Conservation (phyloP, 2,329 filamentous ascomycete species). For the Ophiostoma perfectum region DNA sequence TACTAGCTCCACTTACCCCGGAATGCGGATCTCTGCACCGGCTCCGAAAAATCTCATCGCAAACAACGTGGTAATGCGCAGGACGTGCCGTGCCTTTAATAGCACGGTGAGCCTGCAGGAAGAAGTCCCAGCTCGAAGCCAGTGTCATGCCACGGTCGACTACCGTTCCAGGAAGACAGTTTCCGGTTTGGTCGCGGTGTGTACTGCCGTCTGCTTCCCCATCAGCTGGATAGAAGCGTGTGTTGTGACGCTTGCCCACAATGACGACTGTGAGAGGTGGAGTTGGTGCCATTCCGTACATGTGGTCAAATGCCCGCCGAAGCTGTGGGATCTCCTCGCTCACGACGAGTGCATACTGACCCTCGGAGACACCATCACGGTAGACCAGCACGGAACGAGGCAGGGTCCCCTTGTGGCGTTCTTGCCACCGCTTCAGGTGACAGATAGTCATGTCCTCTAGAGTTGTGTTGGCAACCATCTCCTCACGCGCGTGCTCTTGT, state of each 20-base stretch:
- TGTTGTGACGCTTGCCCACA: slow-evolving; percentile 73
- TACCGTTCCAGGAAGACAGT: slow-evolving; percentile 60
- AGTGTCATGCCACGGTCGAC: slow-evolving; percentile 68
- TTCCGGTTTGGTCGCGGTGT: slow-evolving; percentile 47
- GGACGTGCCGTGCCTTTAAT: slow-evolving; percentile 68
- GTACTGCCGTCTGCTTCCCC: slow-evolving; percentile 30
- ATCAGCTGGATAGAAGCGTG: slow-evolving; percentile 62
- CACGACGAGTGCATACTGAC: slow-evolving; percentile 59
- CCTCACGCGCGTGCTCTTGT: slow-evolving; percentile 48
- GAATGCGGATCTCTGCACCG: slow-evolving; percentile 20
- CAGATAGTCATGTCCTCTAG: slow-evolving; percentile 55
- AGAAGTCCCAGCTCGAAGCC: slow-evolving; percentile 64
- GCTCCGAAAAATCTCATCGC: slow-evolving; percentile 49
- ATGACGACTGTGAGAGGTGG: slow-evolving; percentile 61
- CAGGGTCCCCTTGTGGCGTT: slow-evolving; percentile 30
- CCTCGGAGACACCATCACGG: slow-evolving; percentile 70
- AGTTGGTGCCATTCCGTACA: slow-evolving; percentile 20
- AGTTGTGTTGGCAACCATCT: slow-evolving; percentile 55
- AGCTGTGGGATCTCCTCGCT: slow-evolving; percentile 46
- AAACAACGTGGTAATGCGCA: slow-evolving; percentile 60
- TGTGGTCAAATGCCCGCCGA: slow-evolving; percentile 15
- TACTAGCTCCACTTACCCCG: not conserved
- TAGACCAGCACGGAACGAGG: slow-evolving; percentile 67
- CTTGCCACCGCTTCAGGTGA: slow-evolving; percentile 55
- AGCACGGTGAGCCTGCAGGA: slow-evolving; percentile 62